Evolutionary conservation across 192 early-diverging fungal genomes (phyloP).

Genomic region (Podila epigama): DNA sequence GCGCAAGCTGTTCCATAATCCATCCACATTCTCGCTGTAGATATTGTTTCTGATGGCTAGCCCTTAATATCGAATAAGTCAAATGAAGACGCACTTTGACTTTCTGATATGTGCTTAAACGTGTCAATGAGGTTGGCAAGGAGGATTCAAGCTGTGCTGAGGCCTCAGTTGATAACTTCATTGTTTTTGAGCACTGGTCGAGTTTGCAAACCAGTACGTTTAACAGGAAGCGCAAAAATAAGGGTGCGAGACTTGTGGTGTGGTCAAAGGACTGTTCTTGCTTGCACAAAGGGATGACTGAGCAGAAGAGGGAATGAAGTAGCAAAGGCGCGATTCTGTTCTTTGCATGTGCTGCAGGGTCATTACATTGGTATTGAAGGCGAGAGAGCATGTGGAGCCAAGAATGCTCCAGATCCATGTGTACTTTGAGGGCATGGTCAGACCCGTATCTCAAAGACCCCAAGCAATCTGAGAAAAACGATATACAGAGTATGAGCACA

Average conservation of each 20-base stretch:
- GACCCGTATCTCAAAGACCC: neutral
- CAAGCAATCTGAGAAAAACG: neutral
- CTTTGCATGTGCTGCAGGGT: neutral
- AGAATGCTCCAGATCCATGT: neutral
- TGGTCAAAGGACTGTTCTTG: too few relatives aligned
- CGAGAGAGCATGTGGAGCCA: neutral
- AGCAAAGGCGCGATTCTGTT: too few relatives aligned
- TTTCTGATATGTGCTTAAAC: neutral
- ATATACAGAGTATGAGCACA: too few relatives aligned
- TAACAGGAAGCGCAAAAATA: too few relatives aligned
- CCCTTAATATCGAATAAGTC: neutral
- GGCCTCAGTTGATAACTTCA: too few relatives aligned
- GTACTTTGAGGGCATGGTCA: neutral
- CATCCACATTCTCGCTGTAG: neutral
- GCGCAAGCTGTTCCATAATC: neutral
- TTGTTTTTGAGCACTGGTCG: too few relatives aligned
- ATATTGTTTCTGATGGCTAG: neutral
- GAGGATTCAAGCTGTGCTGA: neutral
- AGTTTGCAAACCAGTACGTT: too few relatives aligned
- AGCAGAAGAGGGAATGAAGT: too few relatives aligned
- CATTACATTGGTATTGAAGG: neutral
- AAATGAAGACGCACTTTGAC: neutral
- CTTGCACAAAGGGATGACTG: too few relatives aligned
- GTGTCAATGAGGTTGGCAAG: neutral
- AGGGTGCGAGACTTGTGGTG: too few relatives aligned